Conservation (phyloP, 768 basidiomycete species). For the Nidularia pulvinata region DNA sequence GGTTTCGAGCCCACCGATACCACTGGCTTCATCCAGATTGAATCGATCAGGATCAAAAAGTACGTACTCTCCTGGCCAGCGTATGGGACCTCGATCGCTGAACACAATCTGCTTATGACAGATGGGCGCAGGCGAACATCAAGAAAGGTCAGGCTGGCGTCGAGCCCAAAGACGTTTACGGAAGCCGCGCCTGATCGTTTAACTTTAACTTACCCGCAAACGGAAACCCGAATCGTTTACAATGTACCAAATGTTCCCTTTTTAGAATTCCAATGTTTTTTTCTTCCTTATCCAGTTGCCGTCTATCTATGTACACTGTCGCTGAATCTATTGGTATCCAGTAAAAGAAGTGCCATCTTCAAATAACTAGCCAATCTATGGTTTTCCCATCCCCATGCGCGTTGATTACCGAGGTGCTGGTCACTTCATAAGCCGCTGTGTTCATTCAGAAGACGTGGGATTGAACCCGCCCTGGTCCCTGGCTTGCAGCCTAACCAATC, state of each 20-base stretch:
- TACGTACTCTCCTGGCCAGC: slow-evolving; percentile 31
- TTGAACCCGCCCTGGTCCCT: too few relatives aligned
- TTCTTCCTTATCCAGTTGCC: neutral
- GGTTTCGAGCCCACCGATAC: slow-evolving; percentile 98
- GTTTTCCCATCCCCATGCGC: neutral
- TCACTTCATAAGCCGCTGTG: too few relatives aligned
- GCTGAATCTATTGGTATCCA: neutral
- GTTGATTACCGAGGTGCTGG: too few relatives aligned
- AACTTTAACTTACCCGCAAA: neutral
- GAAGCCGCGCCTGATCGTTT: slow-evolving; percentile 44
- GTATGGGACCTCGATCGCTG: too few relatives aligned
- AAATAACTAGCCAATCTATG: neutral
- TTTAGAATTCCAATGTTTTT: neutral
- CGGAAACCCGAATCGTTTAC: neutral
- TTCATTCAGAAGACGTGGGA: too few relatives aligned
- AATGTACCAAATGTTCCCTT: neutral
- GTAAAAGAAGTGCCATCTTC: neutral
- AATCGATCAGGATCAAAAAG: slow-evolving; percentile 98
- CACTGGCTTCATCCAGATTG: slow-evolving; percentile 95
- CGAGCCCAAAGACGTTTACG: slow-evolving; percentile 77
- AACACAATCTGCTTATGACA: slow-evolving; percentile 19
- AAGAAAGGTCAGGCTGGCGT: slow-evolving; percentile 85
- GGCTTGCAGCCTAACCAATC: too few relatives aligned
- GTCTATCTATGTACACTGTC: neutral
- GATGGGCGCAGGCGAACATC: slow-evolving; percentile 88